Conservation (phyloP, 2,329 filamentous ascomycete species). For the Colletotrichum sp. region DNA sequence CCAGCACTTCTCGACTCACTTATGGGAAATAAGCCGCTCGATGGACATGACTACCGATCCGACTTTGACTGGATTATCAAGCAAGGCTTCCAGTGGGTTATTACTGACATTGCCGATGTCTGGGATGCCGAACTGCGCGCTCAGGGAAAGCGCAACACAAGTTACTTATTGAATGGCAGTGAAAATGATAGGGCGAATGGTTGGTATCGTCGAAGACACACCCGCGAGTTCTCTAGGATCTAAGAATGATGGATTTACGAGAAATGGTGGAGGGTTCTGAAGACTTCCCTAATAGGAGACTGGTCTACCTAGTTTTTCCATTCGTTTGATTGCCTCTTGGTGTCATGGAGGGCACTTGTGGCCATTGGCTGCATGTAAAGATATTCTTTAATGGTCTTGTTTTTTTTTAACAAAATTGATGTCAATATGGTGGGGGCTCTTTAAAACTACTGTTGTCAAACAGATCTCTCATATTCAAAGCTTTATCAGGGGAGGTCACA, state of each 20-base stretch:
- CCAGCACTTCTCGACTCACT: background rate
- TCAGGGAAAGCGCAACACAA: background rate
- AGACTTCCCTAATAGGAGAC: background rate
- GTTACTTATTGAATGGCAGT: background rate
- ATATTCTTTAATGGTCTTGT: background rate
- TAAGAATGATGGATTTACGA: background rate
- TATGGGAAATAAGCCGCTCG: background rate
- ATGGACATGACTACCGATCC: background rate
- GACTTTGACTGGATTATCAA: background rate
- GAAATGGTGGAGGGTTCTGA: background rate
- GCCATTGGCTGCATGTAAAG: background rate
- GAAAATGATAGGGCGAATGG: background rate
- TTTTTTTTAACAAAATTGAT: background rate
- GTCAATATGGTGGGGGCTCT: fast-evolving
- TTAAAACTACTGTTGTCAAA: background rate
- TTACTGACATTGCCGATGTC: background rate
- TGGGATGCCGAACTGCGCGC: background rate
- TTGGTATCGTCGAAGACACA: background rate
- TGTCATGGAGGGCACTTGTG: background rate
- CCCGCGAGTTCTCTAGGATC: background rate
- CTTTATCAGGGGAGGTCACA: background rate
- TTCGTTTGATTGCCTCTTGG: background rate
- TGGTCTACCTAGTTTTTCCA: background rate
- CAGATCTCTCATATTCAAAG: background rate
- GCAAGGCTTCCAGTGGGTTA: background rate